Base-by-base conservation (phyloP, 208 protist species). In the Naegleria gruberi region DNA sequence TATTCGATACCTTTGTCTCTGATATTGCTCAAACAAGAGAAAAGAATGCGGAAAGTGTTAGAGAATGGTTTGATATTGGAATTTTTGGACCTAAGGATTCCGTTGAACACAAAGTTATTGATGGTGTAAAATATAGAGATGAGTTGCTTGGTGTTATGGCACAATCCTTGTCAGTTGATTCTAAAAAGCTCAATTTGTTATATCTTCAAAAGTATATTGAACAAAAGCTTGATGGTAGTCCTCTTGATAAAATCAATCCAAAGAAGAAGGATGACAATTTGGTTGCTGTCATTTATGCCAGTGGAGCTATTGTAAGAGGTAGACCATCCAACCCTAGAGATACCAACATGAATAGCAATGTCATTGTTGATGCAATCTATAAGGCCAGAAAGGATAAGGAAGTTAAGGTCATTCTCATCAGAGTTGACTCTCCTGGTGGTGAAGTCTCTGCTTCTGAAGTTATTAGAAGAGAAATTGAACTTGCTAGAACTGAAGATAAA, bases 361-460 rank as follows among this genome's bases (percentile, higher is more conserved):
- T 44, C 8, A 26, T 44, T 7, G 15, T 44, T 44, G 40, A 83
- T 43, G 77, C 77, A 0, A 44, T 44, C 12, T 37, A 41, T 30
- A 41, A 44, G 77, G 77, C 77, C 23, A 83, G 77, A 83, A 83
- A 83, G 77, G 40, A 83, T 44, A 44, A 40, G 34, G n/a, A 83
- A 23, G 40, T 83, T 43, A 44, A 41, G 7, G 77, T 34, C 12
- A 44, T 83, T 83, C 8, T 83, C 1, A 44, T 83, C 8, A 41
- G 77, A 4, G 77, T 83, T 6, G 77, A 83, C 2, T 83, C 77
- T 44, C 77, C 77, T 44, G 77, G 77, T 83, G 77, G 77, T 17
- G 77, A 83, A 44, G 77, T 44, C 8, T 37, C 8, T 41, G 77
- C 77, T 30, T 44, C 37, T 44, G 77, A 83, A 30, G 8, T 44